These are phyloP conservation scores for Peniophora sp. DNA, from an alignment of 1,284 basidiomycete genomes.

Conservation along the genomic window DNA sequence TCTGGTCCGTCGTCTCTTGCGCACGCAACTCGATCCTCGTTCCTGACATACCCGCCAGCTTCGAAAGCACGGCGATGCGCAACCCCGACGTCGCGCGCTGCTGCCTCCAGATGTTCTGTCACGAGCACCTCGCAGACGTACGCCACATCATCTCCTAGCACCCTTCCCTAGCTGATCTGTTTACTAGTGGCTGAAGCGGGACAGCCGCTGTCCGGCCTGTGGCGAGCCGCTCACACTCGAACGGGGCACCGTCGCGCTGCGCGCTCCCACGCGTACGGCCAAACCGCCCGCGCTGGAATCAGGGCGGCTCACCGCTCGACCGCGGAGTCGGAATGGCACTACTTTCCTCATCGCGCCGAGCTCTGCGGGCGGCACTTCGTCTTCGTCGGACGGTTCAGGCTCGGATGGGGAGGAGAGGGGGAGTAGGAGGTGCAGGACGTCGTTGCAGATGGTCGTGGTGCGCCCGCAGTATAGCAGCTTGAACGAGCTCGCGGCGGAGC, in stretches of 20 bases:
- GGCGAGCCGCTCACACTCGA: slow-evolving; percentile 12
- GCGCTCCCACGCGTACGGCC: slow-evolving; percentile 7
- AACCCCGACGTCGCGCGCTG: slow-evolving; percentile 12
- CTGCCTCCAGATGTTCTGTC: slow-evolving; percentile 14
- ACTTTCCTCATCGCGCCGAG: neutral
- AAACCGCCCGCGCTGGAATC: neutral
- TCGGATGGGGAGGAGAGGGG: neutral
- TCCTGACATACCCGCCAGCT: slow-evolving; percentile 8
- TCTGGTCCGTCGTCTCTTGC: slow-evolving; percentile 9
- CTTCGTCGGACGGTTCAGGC: neutral
- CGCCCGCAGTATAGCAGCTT: slow-evolving; percentile 9
- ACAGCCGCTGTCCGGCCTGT: slow-evolving; percentile 14
- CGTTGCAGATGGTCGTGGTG: neutral
- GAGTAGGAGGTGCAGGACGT: neutral
- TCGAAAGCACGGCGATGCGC: slow-evolving; percentile 10
- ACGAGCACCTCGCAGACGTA: slow-evolving; percentile 14
- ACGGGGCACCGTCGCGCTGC: slow-evolving; percentile 11
- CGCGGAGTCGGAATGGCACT: neutral
- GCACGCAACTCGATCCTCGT: neutral
- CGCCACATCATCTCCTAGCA: neutral
- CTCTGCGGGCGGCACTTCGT: neutral
- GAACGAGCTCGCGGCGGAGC: slow-evolving; percentile 8
- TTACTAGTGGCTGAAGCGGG: slow-evolving; percentile 12
- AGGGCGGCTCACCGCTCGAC: neutral
- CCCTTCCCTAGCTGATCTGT: neutral